Evolutionary conservation across 169 alveolate species (phyloP).

Genomic region (Eimeria maxima): DNA sequence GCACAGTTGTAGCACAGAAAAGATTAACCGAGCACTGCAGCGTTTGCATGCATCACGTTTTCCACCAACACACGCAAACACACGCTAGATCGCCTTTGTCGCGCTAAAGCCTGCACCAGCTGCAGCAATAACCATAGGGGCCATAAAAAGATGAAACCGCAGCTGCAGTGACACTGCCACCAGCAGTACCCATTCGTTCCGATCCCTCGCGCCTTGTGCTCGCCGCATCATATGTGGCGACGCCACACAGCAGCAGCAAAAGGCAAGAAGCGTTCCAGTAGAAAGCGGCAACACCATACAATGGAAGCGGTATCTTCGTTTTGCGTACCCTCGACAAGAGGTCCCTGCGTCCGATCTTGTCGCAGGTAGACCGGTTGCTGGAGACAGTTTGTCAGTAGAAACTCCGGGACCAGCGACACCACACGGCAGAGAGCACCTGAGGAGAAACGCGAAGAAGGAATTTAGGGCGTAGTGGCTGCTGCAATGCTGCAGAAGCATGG

Average conservation of each 20-base stretch:
- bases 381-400: slow-evolving; percentile 88
- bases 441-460: slow-evolving; percentile 24
- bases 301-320: neutral
- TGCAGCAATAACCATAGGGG: neutral
- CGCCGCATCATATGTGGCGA: neutral
- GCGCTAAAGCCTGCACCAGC: neutral
- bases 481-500: neutral
- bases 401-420: slow-evolving; percentile 91
- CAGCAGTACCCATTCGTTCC: neutral
- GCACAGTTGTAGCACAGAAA: neutral
- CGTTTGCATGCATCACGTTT: too few relatives aligned
- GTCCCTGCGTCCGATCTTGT: slow-evolving; percentile 85
- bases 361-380: slow-evolving; percentile 82
- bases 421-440: slow-evolving; percentile 90
- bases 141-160: neutral
- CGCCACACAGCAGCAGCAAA: neutral
- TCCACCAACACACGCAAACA: too few relatives aligned
- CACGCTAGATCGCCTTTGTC: neutral
- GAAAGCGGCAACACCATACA: neutral
- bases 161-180: neutral
- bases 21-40: neutral
- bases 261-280: neutral
- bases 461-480: neutral
- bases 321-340: slow-evolving; percentile 79
- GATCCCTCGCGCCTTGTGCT: neutral